Evolutionary conservation across 2,329 filamentous ascomycete species (phyloP).

Genomic region (Paracorniculantispora psalliotae): DNA sequence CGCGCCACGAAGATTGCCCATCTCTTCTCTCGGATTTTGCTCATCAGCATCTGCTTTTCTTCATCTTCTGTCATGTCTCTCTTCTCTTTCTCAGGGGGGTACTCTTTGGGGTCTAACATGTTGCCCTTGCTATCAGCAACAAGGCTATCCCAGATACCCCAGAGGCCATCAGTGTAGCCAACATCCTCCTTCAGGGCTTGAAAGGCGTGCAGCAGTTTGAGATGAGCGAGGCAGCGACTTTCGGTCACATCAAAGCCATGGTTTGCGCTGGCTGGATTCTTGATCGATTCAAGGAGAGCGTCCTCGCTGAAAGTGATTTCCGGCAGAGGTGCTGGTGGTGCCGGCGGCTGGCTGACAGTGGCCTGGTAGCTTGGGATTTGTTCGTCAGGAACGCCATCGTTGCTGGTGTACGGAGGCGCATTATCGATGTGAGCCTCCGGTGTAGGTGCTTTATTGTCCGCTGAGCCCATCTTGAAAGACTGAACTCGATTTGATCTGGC

Average conservation of each 20-base stretch:
- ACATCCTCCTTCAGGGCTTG: constrained; percentile 62
- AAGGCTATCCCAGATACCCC: constrained; percentile 50
- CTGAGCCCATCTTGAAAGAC: not conserved
- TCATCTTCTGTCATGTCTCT: constrained; percentile 27
- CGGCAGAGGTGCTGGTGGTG: not conserved
- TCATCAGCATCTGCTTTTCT: constrained; percentile 30
- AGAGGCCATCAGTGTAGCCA: constrained; percentile 62
- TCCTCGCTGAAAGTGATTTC: not conserved
- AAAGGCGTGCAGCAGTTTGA: constrained; percentile 67
- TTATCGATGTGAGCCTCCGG: not conserved
- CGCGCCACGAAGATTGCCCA: constrained; percentile 67
- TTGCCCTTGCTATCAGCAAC: constrained; percentile 25
- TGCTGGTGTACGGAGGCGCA: not conserved
- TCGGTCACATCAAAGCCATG: constrained; percentile 3
- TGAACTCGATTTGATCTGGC: not conserved
- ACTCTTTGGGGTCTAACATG: not conserved
- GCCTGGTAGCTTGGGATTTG: not conserved
- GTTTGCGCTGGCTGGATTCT: not conserved
- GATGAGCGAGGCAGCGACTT: constrained; percentile 57
- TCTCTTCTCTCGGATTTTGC: constrained; percentile 62
- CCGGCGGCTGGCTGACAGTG: not conserved
- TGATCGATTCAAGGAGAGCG: not conserved
- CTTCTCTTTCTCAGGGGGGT: not conserved
- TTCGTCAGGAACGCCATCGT: not conserved
- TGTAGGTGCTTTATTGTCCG: not conserved